Evolutionary conservation across 768 basidiomycete species (phyloP).

Genomic region (Mycena floridula): DNA sequence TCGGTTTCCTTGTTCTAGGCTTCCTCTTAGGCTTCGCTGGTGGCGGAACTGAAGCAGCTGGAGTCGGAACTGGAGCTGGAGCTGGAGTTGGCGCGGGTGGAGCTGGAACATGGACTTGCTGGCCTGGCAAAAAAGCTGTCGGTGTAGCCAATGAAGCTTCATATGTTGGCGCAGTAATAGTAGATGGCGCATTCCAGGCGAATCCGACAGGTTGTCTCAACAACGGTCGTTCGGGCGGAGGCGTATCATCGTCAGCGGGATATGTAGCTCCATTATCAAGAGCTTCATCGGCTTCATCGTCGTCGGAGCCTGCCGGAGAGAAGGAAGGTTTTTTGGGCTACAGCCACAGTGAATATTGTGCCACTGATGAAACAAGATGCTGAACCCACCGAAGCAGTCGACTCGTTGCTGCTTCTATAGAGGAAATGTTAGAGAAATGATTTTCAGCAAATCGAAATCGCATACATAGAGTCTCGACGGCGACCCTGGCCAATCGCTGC

Average conservation of each 20-base stretch:
- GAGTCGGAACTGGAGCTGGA: conserved; percentile 10
- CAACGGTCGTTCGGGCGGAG: conserved; percentile 42
- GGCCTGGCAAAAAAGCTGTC: conserved; percentile 49
- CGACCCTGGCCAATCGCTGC: too few relatives aligned
- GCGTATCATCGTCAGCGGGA: conserved; percentile 37
- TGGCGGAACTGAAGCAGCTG: conserved; percentile 10
- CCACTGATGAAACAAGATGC: background rate
- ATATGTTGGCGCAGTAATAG: conserved; percentile 33
- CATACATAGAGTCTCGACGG: too few relatives aligned
- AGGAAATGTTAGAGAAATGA: too few relatives aligned
- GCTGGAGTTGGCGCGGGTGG: too few relatives aligned
- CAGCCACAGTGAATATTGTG: background rate
- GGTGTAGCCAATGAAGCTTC: conserved; percentile 23
- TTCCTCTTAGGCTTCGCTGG: conserved; percentile 14
- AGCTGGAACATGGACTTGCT: conserved; percentile 24
- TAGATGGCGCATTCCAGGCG: conserved; percentile 18
- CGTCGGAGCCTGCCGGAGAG: conserved; percentile 45
- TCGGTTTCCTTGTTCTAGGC: conserved; percentile 16
- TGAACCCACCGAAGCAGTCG: conserved; percentile 38
- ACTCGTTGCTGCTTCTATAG: conserved; percentile 55
- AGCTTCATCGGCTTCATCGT: conserved; percentile 34
- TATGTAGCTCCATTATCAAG: conserved; percentile 9
- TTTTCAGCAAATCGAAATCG: too few relatives aligned
- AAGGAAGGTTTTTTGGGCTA: conserved; percentile 44
- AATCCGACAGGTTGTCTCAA: conserved; percentile 59